Percentiles rank a stretch among this genome's conserved stretches.
Conservation (phyloP, 2,329 filamentous ascomycete species). For the Davidsoniella australis region DNA sequence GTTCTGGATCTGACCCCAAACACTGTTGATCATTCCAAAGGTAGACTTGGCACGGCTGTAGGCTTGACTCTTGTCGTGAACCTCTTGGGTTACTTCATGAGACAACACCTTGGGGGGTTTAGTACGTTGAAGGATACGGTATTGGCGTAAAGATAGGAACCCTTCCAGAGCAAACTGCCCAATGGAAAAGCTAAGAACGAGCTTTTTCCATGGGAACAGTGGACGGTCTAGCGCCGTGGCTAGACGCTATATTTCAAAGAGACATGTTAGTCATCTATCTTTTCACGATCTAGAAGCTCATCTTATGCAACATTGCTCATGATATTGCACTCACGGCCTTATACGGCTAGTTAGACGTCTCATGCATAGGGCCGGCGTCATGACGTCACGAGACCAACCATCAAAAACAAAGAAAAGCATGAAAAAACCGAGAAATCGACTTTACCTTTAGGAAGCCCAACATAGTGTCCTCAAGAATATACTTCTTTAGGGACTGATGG, state of each 20-base stretch:
- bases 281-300: neutral
- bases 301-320: neutral
- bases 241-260: constrained; percentile 40
- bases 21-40: constrained; percentile 63
- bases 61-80: constrained; percentile 76
- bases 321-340: no score
- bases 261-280: constrained; percentile 8
- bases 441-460: constrained; percentile 11
- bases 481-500: neutral
- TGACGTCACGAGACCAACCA: constrained; percentile 2
- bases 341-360: no score
- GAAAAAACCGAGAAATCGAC: neutral
- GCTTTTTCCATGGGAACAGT: constrained; percentile 90
- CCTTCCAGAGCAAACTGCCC: constrained; percentile 83
- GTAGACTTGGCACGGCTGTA: constrained; percentile 93
- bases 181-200: constrained; percentile 86
- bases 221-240: constrained; percentile 79
- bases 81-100: constrained; percentile 73
- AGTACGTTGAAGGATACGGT: constrained; percentile 63
- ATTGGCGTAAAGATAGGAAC: constrained; percentile 78
- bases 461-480: constrained; percentile 9
- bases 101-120: constrained; percentile 73
- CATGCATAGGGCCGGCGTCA: neutral
- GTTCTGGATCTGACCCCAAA: constrained; percentile 80
- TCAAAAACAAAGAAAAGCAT: neutral